Evolutionary conservation across 2,329 filamentous ascomycete species (phyloP).

Genomic region (Uncinocarpus reesii): DNA sequence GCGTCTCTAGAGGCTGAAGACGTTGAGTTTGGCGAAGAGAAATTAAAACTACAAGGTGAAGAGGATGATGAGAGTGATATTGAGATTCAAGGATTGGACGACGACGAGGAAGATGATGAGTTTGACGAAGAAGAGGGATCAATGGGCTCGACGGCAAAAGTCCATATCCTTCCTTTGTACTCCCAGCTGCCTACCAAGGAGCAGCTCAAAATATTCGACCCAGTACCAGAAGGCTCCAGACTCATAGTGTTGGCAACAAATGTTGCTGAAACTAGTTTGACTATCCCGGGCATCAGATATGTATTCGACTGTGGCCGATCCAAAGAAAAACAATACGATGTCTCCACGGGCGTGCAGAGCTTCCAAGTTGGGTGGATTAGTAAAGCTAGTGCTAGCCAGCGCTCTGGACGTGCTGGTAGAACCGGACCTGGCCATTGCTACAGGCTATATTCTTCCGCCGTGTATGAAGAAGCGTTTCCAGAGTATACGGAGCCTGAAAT

Average conservation of each 20-base stretch:
- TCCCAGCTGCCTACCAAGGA: constrained; percentile 84
- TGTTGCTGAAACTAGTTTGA: constrained; percentile 92
- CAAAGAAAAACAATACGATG: constrained; percentile 84
- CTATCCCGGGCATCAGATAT: constrained; percentile 88
- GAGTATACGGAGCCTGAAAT: constrained; percentile 84
- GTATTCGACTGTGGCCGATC: constrained; percentile 90
- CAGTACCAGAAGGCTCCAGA: constrained; percentile 68
- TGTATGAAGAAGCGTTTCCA: constrained; percentile 77
- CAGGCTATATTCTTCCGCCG: constrained; percentile 82
- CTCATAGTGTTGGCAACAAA: constrained; percentile 89
- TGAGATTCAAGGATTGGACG: constrained; percentile 50
- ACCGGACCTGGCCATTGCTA: constrained; percentile 96
- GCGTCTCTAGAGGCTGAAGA: constrained; percentile 76
- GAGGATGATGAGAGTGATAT: constrained; percentile 48
- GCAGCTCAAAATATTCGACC: constrained; percentile 81
- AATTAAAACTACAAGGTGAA: constrained; percentile 42
- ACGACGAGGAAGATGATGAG: constrained; percentile 54
- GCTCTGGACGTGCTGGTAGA: constrained; percentile 85
- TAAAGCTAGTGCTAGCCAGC: constrained; percentile 87
- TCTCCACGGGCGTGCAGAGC: constrained; percentile 81
- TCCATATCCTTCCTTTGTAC: constrained; percentile 88
- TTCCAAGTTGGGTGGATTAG: constrained; percentile 96
- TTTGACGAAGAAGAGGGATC: constrained; percentile 57
- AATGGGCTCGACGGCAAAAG: constrained; percentile 51
- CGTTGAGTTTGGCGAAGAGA: constrained; percentile 61